Percentiles rank a stretch among this genome's conserved stretches.
phyloP scores from a whole-genome alignment of 1,284 basidiomycete genomes.

The Mycocalia duriaeana region DNA sequence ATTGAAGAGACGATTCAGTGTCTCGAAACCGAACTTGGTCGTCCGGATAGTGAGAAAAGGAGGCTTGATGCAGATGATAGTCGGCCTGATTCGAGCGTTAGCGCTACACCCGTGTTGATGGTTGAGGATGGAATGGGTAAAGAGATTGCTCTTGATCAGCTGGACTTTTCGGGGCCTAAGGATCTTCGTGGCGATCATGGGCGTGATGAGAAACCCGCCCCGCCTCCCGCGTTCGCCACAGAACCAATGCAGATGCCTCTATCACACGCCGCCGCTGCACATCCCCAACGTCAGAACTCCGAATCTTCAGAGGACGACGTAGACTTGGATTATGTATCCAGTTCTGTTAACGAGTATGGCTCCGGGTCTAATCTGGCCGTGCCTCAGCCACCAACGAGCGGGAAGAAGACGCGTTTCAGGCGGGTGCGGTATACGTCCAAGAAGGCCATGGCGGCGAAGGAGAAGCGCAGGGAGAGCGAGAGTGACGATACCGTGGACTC shows the following conservation, averaged over 20 bases:
- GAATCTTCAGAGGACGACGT: slow-evolving; percentile 26
- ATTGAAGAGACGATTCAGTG: slow-evolving; percentile 77
- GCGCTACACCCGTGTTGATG: slow-evolving; percentile 43
- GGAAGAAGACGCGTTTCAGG: slow-evolving; percentile 14
- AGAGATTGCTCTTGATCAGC: slow-evolving; percentile 43
- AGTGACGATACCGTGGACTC: slow-evolving; percentile 41
- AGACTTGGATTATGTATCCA: no score
- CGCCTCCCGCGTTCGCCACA: slow-evolving; percentile 28
- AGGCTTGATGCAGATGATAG: slow-evolving; percentile 42
- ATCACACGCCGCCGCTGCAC: slow-evolving; percentile 20
- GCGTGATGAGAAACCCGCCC: slow-evolving; percentile 12
- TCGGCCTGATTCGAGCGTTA: slow-evolving; percentile 33
- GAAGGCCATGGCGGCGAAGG: slow-evolving; percentile 20
- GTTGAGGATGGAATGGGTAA: slow-evolving; percentile 28
- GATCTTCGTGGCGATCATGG: slow-evolving; percentile 17
- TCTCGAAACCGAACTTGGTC: slow-evolving; percentile 75
- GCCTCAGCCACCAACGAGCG: background rate
- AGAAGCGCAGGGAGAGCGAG: slow-evolving; percentile 20
- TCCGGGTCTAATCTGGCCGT: slow-evolving; percentile 2
- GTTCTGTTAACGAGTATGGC: slow-evolving; percentile 9
- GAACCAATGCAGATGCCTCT: slow-evolving; percentile 45
- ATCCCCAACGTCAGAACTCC: slow-evolving; percentile 8
- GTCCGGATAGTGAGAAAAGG: slow-evolving; percentile 69
- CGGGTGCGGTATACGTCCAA: slow-evolving; percentile 14
- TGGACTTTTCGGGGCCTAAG: slow-evolving; percentile 63